A percentile compares a stretch with the other conserved stretches of the same genome.
phyloP scores from a whole-genome alignment of 768 basidiomycete genomes.

The Candolleomyces aberdarensis region DNA sequence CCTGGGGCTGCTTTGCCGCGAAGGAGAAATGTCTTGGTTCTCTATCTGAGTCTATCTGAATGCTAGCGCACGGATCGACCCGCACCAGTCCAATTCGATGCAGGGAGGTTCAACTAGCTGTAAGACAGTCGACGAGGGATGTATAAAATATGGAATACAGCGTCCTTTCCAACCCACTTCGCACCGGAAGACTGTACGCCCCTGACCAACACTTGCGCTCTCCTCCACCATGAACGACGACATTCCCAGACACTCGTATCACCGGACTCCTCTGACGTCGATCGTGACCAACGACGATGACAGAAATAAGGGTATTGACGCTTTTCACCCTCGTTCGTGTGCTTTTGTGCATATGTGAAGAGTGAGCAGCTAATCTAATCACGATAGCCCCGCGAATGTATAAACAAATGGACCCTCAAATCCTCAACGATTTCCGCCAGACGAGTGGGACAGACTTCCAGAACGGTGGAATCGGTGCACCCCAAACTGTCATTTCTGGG shows the following conservation, averaged over 20 bases:
- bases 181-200: constrained; percentile 5
- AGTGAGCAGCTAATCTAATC: constrained; percentile 1
- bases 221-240: constrained; percentile 10
- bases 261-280: constrained; percentile 6
- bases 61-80: constrained; percentile 24
- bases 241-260: constrained; percentile 3
- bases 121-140: constrained; percentile 5
- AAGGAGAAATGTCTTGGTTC: constrained; percentile 17
- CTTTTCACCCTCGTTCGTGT: constrained; percentile 41
- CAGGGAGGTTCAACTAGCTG: constrained; percentile 1
- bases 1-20: constrained; percentile 21
- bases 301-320: constrained; percentile 31
- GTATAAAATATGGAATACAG: constrained; percentile 12
- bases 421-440: constrained; percentile 10
- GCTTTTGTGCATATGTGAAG: constrained; percentile 22
- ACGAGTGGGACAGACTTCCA: constrained; percentile 8
- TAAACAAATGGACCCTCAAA: constrained; percentile 10
- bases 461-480: constrained; percentile 4
- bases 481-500: constrained; percentile 36
- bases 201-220: background rate
- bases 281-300: constrained; percentile 9
- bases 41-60: constrained; percentile 28
- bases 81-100: constrained; percentile 15
- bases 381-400: constrained; percentile 9
- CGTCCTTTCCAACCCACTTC: constrained; percentile 7